Evolutionary conservation across 2,329 filamentous ascomycete genomes (phyloP), one percentile per base, ranked within the genome.

Genomic region (Colletotrichum acutatum): DNA sequence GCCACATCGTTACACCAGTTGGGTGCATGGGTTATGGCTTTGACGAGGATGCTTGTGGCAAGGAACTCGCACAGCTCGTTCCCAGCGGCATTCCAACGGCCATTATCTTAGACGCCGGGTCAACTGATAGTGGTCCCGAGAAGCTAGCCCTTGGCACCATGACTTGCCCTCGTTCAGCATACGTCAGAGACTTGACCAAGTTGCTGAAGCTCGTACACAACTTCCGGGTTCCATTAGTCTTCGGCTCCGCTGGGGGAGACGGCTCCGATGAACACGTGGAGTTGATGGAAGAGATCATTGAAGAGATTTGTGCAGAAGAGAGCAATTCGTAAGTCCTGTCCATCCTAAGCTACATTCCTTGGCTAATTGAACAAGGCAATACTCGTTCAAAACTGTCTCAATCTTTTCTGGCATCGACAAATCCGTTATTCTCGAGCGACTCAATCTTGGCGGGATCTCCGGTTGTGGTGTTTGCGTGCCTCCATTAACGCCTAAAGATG

Each of bases 21-120:
- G 86, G 84, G 34, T 87, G 86, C 84, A 77, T 88, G 8, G 86
- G 86, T 5, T 88, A 87, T 70, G 86, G 86, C 30, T 84, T 86
- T 59, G 77, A 84, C 63, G 80, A 82, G 34, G 73, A 75, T 0
- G 77, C 81, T 26, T 81, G 76, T 0, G 56, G 68, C 0, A 26
- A 71, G 0, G 78, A 78, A 4, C 76, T 84, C 0, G 72, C 76
- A 0, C 62, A 34, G 0, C 76, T 83, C 3, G 75, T 78, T 1
- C 66, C 78, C 16, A 81, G 68, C 0, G 78, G 78, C 0, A 72
- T 78, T 0, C 82, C 82, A 0, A 80, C 79, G 0, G 81, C 80
- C 16, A 79, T 83, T 8, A 80, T 83, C n/a, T 66, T 83, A 1
- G 81, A 83, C 60, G 80, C 80, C 0, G 81, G 81, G 0, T 82